Evolutionary conservation across 371 early-diverging fungal genomes (phyloP).

Genomic region (Mucor saturninus): DNA sequence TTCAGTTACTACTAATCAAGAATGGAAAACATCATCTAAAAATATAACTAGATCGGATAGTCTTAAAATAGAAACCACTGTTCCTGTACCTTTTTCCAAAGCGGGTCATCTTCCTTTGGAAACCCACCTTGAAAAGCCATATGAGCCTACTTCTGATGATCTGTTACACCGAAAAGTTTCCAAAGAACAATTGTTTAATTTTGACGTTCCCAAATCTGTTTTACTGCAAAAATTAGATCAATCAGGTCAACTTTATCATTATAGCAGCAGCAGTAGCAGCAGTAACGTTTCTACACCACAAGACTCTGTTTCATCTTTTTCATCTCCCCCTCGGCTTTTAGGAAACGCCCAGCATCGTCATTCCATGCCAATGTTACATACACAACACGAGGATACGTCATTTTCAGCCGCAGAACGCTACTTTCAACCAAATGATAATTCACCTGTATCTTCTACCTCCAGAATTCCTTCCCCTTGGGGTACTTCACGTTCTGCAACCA

Average conservation of each 20-base stretch:
- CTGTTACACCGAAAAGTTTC: conserved; percentile 11
- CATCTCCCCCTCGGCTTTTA: not conserved
- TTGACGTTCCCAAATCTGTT: not conserved
- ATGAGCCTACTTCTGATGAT: conserved; percentile 13
- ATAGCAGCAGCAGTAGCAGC: not conserved
- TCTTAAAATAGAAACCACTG: conserved; percentile 21
- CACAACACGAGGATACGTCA: not conserved
- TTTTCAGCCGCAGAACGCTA: conserved; percentile 20
- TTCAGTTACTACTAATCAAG: not conserved
- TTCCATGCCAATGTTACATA: conserved; percentile 2
- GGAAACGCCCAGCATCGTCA: not conserved
- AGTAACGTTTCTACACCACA: conserved; percentile 1
- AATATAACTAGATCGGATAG: conserved; percentile 14
- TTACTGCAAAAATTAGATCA: conserved; percentile 9
- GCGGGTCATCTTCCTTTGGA: conserved; percentile 4
- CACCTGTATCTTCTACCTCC: conserved; percentile 8
- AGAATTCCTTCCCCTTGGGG: conserved; percentile 29
- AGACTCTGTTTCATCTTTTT: conserved; percentile 1
- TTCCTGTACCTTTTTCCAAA: conserved; percentile 9
- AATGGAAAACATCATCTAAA: conserved; percentile 17
- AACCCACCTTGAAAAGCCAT: conserved; percentile 21
- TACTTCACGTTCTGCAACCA: conserved; percentile 4
- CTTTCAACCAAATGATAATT: conserved; percentile 12
- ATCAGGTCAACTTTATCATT: not conserved
- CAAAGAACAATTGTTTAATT: conserved; percentile 7